A percentile compares a stretch with the other conserved stretches of the same genome.
Conservation (phyloP, 2,329 filamentous ascomycete genomes). For the Lachnellula suecica region DNA sequence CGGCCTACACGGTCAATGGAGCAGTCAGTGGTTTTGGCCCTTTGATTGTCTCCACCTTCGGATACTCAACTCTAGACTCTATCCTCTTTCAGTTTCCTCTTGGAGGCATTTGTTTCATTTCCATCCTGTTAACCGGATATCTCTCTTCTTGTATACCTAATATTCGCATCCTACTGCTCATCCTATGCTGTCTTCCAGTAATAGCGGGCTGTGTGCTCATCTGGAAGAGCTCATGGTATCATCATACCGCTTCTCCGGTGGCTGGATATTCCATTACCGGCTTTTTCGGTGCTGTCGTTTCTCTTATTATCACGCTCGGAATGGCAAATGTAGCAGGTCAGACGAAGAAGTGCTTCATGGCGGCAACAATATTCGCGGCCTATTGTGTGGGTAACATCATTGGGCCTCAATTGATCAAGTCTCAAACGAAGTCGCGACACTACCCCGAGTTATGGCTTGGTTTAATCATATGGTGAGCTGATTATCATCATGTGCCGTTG, state of each 20-base stretch:
- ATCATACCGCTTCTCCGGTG: constrained; percentile 65
- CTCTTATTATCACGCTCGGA: constrained; percentile 54
- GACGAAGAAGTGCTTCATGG: constrained; percentile 78
- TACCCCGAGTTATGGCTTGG: constrained; percentile 73
- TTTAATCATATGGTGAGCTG: constrained; percentile 55
- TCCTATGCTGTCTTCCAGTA: constrained; percentile 68
- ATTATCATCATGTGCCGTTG: neutral
- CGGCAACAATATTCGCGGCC: constrained; percentile 70
- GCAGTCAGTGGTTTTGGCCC: constrained; percentile 71
- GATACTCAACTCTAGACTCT: constrained; percentile 60
- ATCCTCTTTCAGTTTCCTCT: constrained; percentile 77
- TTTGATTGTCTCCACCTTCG: constrained; percentile 70
- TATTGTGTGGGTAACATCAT: constrained; percentile 78
- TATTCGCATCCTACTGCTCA: constrained; percentile 63
- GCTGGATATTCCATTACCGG: constrained; percentile 72
- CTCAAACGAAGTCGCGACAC: constrained; percentile 62
- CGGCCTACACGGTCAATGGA: constrained; percentile 70
- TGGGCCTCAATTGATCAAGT: constrained; percentile 69
- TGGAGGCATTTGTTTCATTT: constrained; percentile 65
- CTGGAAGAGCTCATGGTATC: constrained; percentile 66
- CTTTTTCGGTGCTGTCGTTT: constrained; percentile 71
- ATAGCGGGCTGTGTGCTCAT: constrained; percentile 74
- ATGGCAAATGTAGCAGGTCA: constrained; percentile 72
- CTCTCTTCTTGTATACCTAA: constrained; percentile 60
- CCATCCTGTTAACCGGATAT: constrained; percentile 66